Base-by-base conservation (phyloP, 148 eudicot genomes). In the Arctostaphylos glauca region DNA sequence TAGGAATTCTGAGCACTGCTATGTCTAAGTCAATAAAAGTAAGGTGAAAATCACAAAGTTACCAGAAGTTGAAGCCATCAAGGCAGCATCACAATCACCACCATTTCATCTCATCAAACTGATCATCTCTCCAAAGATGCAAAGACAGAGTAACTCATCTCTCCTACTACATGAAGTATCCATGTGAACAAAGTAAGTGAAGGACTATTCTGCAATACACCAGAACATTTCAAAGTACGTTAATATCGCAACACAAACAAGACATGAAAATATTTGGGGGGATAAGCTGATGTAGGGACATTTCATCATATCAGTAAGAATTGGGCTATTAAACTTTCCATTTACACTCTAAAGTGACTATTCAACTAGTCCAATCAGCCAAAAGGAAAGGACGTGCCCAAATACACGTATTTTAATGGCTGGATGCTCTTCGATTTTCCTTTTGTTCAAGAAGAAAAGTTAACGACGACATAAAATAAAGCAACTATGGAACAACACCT, bases 61-160 rank as follows among this genome's bases (percentile, higher is more conserved):
- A 31, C 79, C 79, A 31, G 49, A 52, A 76, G 52, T 41, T 52
- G 43, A 76, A 76, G 60, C 60, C 60, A 25, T 53, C 58, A 76
- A 2, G 25, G 59, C 9, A 31, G 58, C 23, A 16, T 53, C 9
- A 46, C 25, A 25, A 15, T 38, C 16, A 53, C 46, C 41, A 76
- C 46, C 18, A 13, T 44, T 76, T 41, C 60, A 12, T 23, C 3
- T 41, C 60, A 12, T 23, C 3, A n/a, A 23, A 23, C 38, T 6
- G 60, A 76, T 16, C 58, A 23, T 52, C 79, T 25, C 55, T 15
- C 4, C 6, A 19, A 77, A 44, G 43, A 9, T 8, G 21, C 21
- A 58, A 18, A 58, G 64, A 18, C 23, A 14, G 3, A 16, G n/a
- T 72, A 43, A 18, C n/a, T 5, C 23, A 43, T 9, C 18, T 72